A percentile compares a stretch with the other conserved stretches of the same genome.
Evolutionary conservation across 805 yeast species (phyloP).

Genomic region (Hanseniaspora occidentalis): DNA sequence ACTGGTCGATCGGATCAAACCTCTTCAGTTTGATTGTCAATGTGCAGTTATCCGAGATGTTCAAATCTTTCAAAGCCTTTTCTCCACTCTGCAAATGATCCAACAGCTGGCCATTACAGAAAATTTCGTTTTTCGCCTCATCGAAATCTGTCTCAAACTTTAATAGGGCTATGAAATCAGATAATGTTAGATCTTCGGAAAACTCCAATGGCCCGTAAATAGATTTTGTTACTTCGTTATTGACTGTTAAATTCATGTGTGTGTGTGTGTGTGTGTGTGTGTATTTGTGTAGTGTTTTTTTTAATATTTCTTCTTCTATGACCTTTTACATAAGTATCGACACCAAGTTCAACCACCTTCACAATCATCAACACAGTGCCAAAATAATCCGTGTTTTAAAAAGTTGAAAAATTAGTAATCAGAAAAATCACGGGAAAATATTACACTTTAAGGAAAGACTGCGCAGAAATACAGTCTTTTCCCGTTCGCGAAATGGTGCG

Average conservation of each 20-base stretch:
- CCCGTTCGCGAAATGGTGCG: too few species aligned
- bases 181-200: conserved; percentile 46
- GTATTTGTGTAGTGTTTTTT: too few species aligned
- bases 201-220: conserved; percentile 44
- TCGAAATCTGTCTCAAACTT: conserved; percentile 54
- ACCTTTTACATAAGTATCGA: too few species aligned
- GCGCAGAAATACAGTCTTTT: too few species aligned
- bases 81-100: conserved; percentile 11
- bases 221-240: conserved; percentile 36
- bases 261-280: too few species aligned
- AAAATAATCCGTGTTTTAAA: too few species aligned
- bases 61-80: conserved; percentile 33
- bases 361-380: too few species aligned
- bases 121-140: conserved; percentile 34
- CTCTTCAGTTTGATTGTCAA: conserved; percentile 29
- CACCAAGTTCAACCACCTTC: too few species aligned
- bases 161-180: conserved; percentile 61
- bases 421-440: too few species aligned
- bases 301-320: too few species aligned
- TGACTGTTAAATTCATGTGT: conserved; percentile 39
- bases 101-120: conserved; percentile 34
- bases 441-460: too few species aligned
- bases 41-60: conserved; percentile 47
- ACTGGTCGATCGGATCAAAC: conserved; percentile 5
- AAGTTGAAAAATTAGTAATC: too few species aligned